A percentile compares a stretch with the other conserved stretches of the same genome.
Conservation (phyloP, 176 grass and related monocot genomes). For the Oryza glaberrima region DNA sequence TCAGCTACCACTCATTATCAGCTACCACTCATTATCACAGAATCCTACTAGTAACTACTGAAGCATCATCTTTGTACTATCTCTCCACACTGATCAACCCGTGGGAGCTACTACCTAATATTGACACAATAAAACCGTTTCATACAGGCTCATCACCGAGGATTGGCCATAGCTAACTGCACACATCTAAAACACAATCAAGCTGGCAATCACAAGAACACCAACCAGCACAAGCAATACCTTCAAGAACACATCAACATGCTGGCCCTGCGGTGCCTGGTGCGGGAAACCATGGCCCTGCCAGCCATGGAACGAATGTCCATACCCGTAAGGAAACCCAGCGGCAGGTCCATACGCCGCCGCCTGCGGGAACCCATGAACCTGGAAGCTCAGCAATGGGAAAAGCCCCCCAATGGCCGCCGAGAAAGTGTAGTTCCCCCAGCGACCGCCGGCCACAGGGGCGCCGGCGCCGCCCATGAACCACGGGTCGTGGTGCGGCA, state of each 20-base stretch:
- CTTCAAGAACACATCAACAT: conserved; percentile 69
- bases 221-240: conserved; percentile 62
- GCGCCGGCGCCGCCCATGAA: conserved; percentile 58
- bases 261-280: conserved; percentile 57
- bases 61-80: conserved; percentile 23
- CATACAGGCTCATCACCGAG: conserved; percentile 38
- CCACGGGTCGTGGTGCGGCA: conserved; percentile 55
- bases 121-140: conserved; percentile 40
- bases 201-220: conserved; percentile 67
- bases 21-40: neutral
- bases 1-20: conserved; percentile 22
- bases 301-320: conserved; percentile 70
- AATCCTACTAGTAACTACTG: neutral
- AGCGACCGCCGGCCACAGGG: conserved; percentile 52
- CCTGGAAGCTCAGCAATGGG: conserved; percentile 85
- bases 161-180: conserved; percentile 38
- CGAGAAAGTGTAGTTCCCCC: conserved; percentile 88
- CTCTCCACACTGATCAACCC: conserved; percentile 38
- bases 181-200: conserved; percentile 67
- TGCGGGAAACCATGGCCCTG: conserved; percentile 67
- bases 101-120: conserved; percentile 53
- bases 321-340: conserved; percentile 69
- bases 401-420: conserved; percentile 81
- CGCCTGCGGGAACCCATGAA: conserved; percentile 75
- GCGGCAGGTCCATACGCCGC: conserved; percentile 59